phyloP scores from a whole-genome alignment of 257 asterid genomes.

The Plantago major region DNA sequence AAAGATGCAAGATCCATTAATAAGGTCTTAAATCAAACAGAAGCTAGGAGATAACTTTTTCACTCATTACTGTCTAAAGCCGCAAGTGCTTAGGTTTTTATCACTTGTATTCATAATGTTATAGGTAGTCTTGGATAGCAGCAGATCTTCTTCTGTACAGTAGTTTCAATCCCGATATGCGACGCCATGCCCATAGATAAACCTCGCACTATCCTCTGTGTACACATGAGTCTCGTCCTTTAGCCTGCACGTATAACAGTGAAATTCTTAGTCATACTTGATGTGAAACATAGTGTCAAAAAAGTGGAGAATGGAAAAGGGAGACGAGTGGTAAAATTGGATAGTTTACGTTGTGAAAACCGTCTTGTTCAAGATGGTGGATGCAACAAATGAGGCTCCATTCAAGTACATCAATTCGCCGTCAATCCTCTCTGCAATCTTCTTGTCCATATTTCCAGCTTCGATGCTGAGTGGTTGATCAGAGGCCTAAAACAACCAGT shows the following conservation, averaged over 20 bases:
- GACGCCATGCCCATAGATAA: slow-evolving; percentile 88
- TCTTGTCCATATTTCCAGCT: slow-evolving; percentile 76
- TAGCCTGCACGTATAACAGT: slow-evolving; percentile 37
- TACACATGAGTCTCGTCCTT: slow-evolving; percentile 91
- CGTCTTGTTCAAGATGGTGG: slow-evolving; percentile 86
- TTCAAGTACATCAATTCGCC: slow-evolving; percentile 79
- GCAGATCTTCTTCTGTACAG: slow-evolving; percentile 24
- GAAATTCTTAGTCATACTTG: neutral
- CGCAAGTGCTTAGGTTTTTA: too few relatives aligned
- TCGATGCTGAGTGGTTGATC: slow-evolving; percentile 79
- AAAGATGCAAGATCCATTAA: neutral
- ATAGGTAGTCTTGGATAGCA: too few relatives aligned
- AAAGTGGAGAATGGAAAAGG: too few relatives aligned
- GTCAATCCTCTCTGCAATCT: slow-evolving; percentile 76
- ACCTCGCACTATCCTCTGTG: slow-evolving; percentile 90
- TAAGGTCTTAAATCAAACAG: too few relatives aligned
- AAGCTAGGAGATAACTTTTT: too few relatives aligned
- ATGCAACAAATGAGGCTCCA: slow-evolving; percentile 82
- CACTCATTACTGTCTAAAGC: too few relatives aligned
- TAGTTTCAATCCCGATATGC: slow-evolving; percentile 49
- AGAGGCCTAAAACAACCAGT: slow-evolving; percentile 50
- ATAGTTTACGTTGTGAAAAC: slow-evolving; percentile 66
- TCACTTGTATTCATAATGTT: too few relatives aligned
- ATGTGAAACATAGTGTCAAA: neutral
- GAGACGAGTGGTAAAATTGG: neutral